A percentile compares a stretch with the other conserved stretches of the same genome.
Evolutionary conservation across 2,329 filamentous ascomycete species (phyloP).

Genomic region (Kalaharituber pfeilii): DNA sequence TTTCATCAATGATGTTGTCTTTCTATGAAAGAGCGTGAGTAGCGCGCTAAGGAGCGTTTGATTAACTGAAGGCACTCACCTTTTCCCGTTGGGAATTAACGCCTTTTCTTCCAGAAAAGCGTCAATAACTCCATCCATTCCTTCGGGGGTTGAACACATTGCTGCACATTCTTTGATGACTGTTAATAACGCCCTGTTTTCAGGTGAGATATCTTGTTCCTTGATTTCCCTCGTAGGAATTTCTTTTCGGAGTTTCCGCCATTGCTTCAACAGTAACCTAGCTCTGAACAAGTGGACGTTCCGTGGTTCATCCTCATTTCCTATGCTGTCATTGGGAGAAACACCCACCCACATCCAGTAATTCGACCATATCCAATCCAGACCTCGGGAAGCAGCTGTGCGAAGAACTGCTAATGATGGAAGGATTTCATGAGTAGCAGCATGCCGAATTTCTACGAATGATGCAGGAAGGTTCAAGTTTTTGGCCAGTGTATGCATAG

Average conservation of each 20-base stretch:
- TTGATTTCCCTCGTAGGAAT: constrained; percentile 11
- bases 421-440: constrained; percentile 76
- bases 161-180: constrained; percentile 17
- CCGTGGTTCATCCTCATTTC: constrained; percentile 1
- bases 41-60: background rate
- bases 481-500: constrained; percentile 53
- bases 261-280: constrained; percentile 11
- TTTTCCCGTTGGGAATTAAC: constrained; percentile 17
- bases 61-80: constrained; percentile 4
- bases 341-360: constrained; percentile 46
- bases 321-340: constrained; percentile 2
- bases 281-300: constrained; percentile 7
- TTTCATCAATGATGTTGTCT: constrained; percentile 6
- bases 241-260: constrained; percentile 14
- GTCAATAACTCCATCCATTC: constrained; percentile 10
- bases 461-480: constrained; percentile 52
- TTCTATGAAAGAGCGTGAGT: background rate
- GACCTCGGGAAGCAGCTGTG: constrained; percentile 47
- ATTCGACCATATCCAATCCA: constrained; percentile 75
- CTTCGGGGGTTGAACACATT: constrained; percentile 5
- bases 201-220: constrained; percentile 5
- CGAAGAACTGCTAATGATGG: constrained; percentile 59
- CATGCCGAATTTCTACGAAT: constrained; percentile 78
- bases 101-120: constrained; percentile 18
- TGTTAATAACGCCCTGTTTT: constrained; percentile 4